Conservation (phyloP, 2,329 filamentous ascomycete species). For the Colletotrichum agaves region DNA sequence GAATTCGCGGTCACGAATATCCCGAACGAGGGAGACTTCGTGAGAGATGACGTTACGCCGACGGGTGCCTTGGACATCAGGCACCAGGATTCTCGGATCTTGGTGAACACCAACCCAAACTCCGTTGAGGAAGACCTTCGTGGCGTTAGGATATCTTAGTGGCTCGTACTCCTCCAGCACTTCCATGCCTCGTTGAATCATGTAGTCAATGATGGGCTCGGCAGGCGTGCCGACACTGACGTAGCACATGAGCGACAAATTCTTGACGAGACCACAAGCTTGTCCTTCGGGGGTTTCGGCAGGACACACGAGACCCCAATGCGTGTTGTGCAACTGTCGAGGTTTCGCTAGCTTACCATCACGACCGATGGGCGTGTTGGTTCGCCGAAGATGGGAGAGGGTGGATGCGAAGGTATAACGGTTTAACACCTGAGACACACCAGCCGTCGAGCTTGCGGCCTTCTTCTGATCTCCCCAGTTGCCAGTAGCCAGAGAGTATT, state of each 20-base stretch:
- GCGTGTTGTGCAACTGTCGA: slow-evolving; percentile 96
- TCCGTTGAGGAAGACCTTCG: slow-evolving; percentile 98
- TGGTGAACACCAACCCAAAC: slow-evolving; percentile 97
- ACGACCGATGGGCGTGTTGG: slow-evolving; percentile 96
- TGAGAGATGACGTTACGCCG: slow-evolving; percentile 86
- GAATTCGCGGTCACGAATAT: slow-evolving; percentile 97
- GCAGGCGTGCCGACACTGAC: slow-evolving; percentile 95
- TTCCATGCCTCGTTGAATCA: slow-evolving; percentile 96
- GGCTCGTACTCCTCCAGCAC: slow-evolving; percentile 95
- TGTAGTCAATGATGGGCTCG: slow-evolving; percentile 91
- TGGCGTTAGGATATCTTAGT: slow-evolving; percentile 86
- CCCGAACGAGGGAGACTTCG: slow-evolving; percentile 93
- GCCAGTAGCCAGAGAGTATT: slow-evolving; percentile 96
- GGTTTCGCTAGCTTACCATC: slow-evolving; percentile 99
- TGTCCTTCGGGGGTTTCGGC: slow-evolving; percentile 98
- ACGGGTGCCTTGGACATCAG: slow-evolving; percentile 79
- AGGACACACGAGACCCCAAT: slow-evolving; percentile 97
- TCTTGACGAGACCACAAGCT: slow-evolving; percentile 98
- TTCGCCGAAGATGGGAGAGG: slow-evolving; percentile 93
- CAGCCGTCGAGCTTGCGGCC: slow-evolving; percentile 91
- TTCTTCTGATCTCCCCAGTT: slow-evolving; percentile 99
- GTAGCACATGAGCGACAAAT: slow-evolving; percentile 97
- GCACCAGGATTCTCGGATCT: slow-evolving; percentile 86
- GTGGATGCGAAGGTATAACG: slow-evolving; percentile 98
- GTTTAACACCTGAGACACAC: slow-evolving; percentile 98